phyloP scores from a whole-genome alignment of 345 rosid species.

The Hirschfeldia incana region DNA sequence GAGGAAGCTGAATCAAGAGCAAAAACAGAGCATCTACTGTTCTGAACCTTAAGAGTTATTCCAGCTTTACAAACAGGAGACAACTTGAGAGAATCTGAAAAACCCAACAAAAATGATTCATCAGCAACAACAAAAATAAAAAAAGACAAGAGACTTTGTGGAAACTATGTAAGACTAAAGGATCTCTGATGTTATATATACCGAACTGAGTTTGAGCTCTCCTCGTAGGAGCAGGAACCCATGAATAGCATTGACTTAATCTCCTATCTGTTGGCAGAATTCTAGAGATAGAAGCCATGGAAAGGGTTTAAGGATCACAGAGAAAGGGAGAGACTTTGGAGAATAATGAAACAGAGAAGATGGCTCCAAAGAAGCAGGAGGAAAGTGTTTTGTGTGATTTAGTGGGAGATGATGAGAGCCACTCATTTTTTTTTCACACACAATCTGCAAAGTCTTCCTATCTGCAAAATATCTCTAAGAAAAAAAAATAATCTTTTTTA shows the following conservation, averaged over 20 bases:
- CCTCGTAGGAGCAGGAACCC: conserved; percentile 30
- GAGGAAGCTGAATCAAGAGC: conserved; percentile 47
- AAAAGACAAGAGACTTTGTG: not conserved
- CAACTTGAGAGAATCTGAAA: conserved; percentile 49
- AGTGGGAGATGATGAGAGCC: conserved; percentile 25
- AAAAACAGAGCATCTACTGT: conserved; percentile 35
- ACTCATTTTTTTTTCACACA: conserved; percentile 7
- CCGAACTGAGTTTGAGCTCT: conserved; percentile 51
- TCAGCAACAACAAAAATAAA: not conserved
- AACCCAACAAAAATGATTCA: not conserved
- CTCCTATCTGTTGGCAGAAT: conserved; percentile 51
- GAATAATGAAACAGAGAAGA: not conserved
- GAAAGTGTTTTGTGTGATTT: conserved; percentile 21
- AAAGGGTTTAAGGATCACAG: conserved; percentile 8
- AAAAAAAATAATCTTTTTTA: not conserved
- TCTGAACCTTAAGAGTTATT: conserved; percentile 42
- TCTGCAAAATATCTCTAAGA: conserved; percentile 17
- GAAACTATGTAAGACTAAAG: not conserved
- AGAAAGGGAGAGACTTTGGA: not conserved
- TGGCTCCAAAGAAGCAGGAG: conserved; percentile 28
- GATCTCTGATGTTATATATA: not conserved
- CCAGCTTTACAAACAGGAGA: conserved; percentile 38
- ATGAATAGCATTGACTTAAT: conserved; percentile 36
- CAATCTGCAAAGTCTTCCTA: conserved; percentile 14
- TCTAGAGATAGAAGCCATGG: conserved; percentile 76